phyloP scores from a whole-genome alignment of 192 early-diverging fungal species.

The Coemansia sp. region DNA sequence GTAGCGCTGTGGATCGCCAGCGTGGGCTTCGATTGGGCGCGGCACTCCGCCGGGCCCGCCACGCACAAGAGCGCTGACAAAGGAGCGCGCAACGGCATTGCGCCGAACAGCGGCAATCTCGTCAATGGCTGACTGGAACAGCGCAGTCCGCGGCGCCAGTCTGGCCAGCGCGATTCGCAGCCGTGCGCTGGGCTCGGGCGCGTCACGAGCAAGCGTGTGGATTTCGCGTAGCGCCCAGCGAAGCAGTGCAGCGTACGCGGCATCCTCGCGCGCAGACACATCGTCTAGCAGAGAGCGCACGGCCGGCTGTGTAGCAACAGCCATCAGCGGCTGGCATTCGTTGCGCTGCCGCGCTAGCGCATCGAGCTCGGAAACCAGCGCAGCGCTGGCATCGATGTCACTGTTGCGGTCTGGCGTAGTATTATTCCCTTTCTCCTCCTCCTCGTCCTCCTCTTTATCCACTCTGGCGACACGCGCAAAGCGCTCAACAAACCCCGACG shows the following conservation, averaged over 20 bases:
- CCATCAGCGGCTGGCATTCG: conserved; percentile 35
- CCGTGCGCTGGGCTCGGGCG: conserved; percentile 22
- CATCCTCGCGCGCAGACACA: conserved; percentile 27
- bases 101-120: conserved; percentile 23
- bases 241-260: conserved; percentile 20
- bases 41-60: conserved; percentile 40
- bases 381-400: background rate
- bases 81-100: conserved; percentile 31
- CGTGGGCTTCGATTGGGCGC: conserved; percentile 90
- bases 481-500: conserved; percentile 13
- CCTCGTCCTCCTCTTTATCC: too few species aligned
- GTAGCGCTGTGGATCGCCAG: conserved; percentile 88
- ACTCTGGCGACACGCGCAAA: conserved; percentile 9
- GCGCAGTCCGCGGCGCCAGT: conserved; percentile 19
- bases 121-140: conserved; percentile 23
- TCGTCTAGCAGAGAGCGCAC: conserved; percentile 22
- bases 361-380: conserved; percentile 26
- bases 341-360: conserved; percentile 5
- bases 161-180: conserved; percentile 29
- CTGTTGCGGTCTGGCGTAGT: background rate
- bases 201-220: conserved; percentile 20
- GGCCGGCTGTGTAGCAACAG: conserved; percentile 16
- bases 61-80: conserved; percentile 27
- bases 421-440: background rate
- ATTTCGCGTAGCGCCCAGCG: conserved; percentile 35